These are phyloP conservation scores for Aspergillus puulaauensis DNA, from an alignment of 2,329 filamentous ascomycete species.

Conservation along the genomic window DNA sequence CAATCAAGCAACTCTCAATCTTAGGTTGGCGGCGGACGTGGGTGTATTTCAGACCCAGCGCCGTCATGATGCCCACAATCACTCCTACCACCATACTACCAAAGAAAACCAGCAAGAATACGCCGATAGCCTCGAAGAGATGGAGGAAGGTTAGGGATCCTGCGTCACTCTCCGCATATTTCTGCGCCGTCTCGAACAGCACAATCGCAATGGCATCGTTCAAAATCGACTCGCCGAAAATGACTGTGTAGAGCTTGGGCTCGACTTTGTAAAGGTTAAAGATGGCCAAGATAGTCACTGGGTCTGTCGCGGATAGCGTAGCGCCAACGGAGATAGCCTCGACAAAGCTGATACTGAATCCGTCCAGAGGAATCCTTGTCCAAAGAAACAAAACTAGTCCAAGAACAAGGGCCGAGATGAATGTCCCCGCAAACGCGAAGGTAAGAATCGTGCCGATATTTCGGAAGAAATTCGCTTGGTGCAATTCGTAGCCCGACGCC, in stretches of 20 bases:
- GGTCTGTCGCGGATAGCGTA: conserved; percentile 93
- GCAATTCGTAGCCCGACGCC: conserved; percentile 93
- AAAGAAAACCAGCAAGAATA: conserved; percentile 96
- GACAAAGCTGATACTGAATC: conserved; percentile 82
- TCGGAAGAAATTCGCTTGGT: conserved; percentile 98
- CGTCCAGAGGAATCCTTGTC: conserved; percentile 81
- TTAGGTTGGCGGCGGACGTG: conserved; percentile 89
- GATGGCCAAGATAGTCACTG: conserved; percentile 95
- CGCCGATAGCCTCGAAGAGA: conserved; percentile 85
- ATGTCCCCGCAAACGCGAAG: conserved; percentile 95
- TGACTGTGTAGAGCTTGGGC: conserved; percentile 96
- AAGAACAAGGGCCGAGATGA: conserved; percentile 94
- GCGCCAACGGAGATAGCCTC: conserved; percentile 96
- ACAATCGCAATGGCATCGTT: conserved; percentile 99
- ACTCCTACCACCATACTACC: conserved; percentile 88
- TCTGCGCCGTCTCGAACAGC: conserved; percentile 94
- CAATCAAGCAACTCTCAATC: conserved; percentile 92
- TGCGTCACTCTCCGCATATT: conserved; percentile 73
- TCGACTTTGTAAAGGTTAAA: conserved; percentile 99
- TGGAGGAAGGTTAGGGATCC: conserved; percentile 74
- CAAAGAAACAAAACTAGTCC: conserved; percentile 86
- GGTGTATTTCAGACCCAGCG: conserved; percentile 88
- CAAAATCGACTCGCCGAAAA: conserved; percentile 96
- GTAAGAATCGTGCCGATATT: conserved; percentile 97
- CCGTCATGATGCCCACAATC: conserved; percentile 80